Evolutionary conservation across 2,329 filamentous ascomycete species (phyloP), one percentile per base, ranked within the genome.

Genomic region (Hymenoscyphus scutula): DNA sequence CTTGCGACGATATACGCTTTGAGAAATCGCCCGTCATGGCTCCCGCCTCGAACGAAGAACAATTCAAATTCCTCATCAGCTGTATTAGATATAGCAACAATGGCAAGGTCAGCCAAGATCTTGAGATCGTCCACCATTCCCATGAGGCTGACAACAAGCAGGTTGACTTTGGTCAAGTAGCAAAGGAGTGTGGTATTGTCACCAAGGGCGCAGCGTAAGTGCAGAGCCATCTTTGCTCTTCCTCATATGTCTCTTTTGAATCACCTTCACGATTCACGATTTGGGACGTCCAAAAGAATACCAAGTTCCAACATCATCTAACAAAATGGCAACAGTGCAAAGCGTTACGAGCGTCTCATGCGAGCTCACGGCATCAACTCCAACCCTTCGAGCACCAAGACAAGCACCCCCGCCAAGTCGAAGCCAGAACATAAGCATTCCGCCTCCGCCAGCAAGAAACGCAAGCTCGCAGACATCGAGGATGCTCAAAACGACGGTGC

Each of bases 161-260:
- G 88, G 80, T 89, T 5, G 84, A 91, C 70, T 91, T 89, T 67
- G 76, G 75, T 5, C 79, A 81, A 56, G 89, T 91, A n/a, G 85
- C 86, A 11, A 76, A 79, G 17, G 87, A 90, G 69, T 84, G 86
- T 51, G 76, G 74, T 25, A 88, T 91, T 41, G 80, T 87, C 37
- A 80, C 77, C 74, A 89, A 89, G 75, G 87, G 82, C 15, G 89
- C 89, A 25, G 88, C 88, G 89, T 91, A 81, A 81, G 88, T 56
- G 25, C 10, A 30, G 5, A 23, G n/a, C 45, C 48, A 56, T 19
- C 25, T 37, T 30, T 19, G 10, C n/a, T 13, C 27, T n/a, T 32
- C 25, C 17, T 10, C 3, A 53, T n/a, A 23, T 5, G 25, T 1
- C 54, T 5, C n/a, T 37, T 37, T 34, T 38, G 19, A 13, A 13